A percentile compares a stretch with the other conserved stretches of the same genome.
These are phyloP conservation scores for Myriosclerotinia duriaeana DNA, from an alignment of 2,329 filamentous ascomycete genomes.

Conservation along the genomic window DNA sequence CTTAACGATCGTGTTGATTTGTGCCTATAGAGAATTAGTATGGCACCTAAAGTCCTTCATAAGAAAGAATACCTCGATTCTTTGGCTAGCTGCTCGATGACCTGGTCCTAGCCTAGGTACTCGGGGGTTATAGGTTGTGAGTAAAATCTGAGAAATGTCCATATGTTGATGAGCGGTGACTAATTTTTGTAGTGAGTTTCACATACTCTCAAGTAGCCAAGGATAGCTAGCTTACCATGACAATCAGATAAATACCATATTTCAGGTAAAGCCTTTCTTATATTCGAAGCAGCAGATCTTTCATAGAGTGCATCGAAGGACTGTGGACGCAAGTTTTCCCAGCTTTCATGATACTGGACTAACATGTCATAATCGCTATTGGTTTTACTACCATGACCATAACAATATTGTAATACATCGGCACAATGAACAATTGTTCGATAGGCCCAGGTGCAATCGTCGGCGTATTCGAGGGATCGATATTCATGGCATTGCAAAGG, in stretches of 20 bases:
- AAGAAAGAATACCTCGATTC: constrained; percentile 27
- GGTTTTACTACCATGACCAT: constrained; percentile 26
- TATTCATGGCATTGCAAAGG: constrained; percentile 41
- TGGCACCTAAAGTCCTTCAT: background rate
- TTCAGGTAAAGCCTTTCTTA: constrained; percentile 28
- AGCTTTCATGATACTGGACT: constrained; percentile 28
- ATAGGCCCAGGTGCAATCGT: constrained; percentile 33
- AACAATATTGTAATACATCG: constrained; percentile 34
- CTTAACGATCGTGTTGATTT: constrained; percentile 28
- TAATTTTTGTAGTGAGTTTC: constrained; percentile 14
- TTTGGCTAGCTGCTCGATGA: constrained; percentile 23
- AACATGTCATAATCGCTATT: constrained; percentile 28
- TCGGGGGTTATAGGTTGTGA: constrained; percentile 44
- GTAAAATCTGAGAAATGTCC: constrained; percentile 44
- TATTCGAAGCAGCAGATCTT: constrained; percentile 4
- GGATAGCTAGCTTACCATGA: constrained; percentile 27
- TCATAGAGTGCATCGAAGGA: constrained; percentile 33
- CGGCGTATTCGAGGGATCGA: constrained; percentile 29
- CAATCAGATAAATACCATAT: constrained; percentile 34
- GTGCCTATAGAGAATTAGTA: constrained; percentile 21
- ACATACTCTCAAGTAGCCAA: background rate
- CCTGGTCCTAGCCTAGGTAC: constrained; percentile 31
- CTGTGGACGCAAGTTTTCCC: constrained; percentile 29
- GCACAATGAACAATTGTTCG: constrained; percentile 32
- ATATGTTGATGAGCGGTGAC: constrained; percentile 46